Percentiles rank a stretch among this genome's conserved stretches.
Conservation (phyloP, 2,329 filamentous ascomycete species). For the Triangularia verruculosa region DNA sequence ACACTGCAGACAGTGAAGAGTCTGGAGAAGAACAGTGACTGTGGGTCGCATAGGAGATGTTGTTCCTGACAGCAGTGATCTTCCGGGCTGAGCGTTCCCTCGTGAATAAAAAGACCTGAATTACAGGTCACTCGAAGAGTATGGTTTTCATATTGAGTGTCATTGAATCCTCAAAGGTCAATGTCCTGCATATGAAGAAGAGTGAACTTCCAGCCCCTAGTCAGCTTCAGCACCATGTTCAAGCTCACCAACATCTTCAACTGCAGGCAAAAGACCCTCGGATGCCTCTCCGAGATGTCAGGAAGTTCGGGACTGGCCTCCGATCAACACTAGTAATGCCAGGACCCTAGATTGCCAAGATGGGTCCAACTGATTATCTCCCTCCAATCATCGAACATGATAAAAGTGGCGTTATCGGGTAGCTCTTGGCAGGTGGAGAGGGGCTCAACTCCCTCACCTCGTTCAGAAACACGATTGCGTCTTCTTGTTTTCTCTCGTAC, state of each 20-base stretch:
- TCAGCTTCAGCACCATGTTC: background rate
- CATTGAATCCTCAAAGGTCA: too few relatives aligned
- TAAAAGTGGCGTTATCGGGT: slow-evolving; percentile 8
- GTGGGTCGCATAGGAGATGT: too few relatives aligned
- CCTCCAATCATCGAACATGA: background rate
- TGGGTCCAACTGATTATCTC: background rate
- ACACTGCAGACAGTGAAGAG: too few relatives aligned
- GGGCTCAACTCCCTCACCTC: background rate
- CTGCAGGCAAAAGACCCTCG: background rate
- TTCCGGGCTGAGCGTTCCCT: too few relatives aligned
- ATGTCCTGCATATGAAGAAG: too few relatives aligned
- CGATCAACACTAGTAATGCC: too few relatives aligned
- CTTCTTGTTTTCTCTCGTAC: background rate
- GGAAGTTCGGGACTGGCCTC: background rate
- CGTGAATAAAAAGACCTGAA: too few relatives aligned
- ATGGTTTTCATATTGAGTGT: too few relatives aligned
- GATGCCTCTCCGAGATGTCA: background rate
- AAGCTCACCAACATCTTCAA: background rate
- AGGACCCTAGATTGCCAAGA: background rate
- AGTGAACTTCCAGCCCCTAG: too few relatives aligned
- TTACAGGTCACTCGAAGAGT: too few relatives aligned
- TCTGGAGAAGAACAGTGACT: too few relatives aligned
- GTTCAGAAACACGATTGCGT: slow-evolving; percentile 14
- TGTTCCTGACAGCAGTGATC: too few relatives aligned
- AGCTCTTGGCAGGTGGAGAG: slow-evolving; percentile 2